A percentile compares a stretch with the other conserved stretches of the same genome.
These are phyloP conservation scores for Xylariaceae sp. DNA, from an alignment of 2,329 filamentous ascomycete genomes.

Conservation along the genomic window DNA sequence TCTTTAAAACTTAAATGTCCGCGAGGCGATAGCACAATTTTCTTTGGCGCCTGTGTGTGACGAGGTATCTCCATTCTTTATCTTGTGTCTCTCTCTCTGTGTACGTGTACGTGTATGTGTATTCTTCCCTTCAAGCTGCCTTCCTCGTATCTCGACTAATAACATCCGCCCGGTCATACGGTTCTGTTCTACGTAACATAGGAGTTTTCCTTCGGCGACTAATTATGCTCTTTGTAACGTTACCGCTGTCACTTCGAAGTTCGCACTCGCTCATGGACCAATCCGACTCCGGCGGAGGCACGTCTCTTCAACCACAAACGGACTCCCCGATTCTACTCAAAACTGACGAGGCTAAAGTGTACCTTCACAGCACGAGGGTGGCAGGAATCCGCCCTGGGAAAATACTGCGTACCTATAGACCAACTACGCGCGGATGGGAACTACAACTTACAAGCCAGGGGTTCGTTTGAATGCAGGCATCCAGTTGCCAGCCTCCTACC, in stretches of 20 bases:
- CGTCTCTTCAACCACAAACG: background rate
- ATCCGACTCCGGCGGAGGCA: background rate
- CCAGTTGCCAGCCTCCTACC: conserved; percentile 6
- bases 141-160: conserved; percentile 17
- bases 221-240: conserved; percentile 4
- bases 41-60: conserved; percentile 3
- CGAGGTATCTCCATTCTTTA: background rate
- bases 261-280: background rate
- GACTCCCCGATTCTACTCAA: background rate
- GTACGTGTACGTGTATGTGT: conserved; percentile 2
- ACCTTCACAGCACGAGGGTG: background rate
- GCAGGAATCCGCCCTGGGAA: background rate
- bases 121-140: background rate
- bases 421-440: background rate
- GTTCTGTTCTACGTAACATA: conserved; percentile 1
- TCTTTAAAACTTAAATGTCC: conserved; percentile 17
- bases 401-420: background rate
- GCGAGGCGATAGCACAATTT: conserved; percentile 9
- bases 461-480: background rate
- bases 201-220: background rate
- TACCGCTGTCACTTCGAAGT: background rate
- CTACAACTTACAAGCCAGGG: background rate
- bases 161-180: conserved; percentile 2
- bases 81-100: conserved; percentile 7
- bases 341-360: background rate